Conservation (phyloP, 2,329 filamentous ascomycete genomes). For the Sclerotinia spermophila region DNA sequence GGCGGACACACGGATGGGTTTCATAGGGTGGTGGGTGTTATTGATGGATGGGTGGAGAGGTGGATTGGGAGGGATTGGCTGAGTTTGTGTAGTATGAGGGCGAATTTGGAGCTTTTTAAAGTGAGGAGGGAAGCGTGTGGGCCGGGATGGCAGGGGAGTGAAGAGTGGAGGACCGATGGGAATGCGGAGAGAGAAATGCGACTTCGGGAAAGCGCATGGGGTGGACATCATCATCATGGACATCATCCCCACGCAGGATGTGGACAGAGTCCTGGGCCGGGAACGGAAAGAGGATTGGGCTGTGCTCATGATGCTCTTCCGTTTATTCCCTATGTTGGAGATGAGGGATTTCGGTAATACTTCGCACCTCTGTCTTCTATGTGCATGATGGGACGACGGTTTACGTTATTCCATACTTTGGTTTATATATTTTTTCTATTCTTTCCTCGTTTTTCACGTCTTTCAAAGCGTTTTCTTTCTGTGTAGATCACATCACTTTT, state of each 20-base stretch:
- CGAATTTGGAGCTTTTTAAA: conserved; percentile 54
- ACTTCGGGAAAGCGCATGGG: not conserved
- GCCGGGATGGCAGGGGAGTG: not conserved
- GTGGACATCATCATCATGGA: not conserved
- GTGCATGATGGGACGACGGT: no score
- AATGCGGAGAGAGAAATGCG: not conserved
- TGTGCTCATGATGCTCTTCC: not conserved
- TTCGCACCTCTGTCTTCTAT: not conserved
- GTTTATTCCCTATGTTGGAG: not conserved
- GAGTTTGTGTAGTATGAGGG: conserved; percentile 57
- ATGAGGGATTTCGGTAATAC: not conserved
- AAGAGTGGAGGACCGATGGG: no score
- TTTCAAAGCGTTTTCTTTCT: not conserved
- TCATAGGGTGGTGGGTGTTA: conserved; percentile 53
- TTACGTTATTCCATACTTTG: not conserved
- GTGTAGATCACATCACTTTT: not conserved
- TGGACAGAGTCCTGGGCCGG: conserved; percentile 5
- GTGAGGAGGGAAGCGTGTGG: not conserved
- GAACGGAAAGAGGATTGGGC: not conserved
- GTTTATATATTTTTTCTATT: not conserved
- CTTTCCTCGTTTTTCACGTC: no score
- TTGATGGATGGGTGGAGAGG: conserved; percentile 57
- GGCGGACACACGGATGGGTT: conserved; percentile 62
- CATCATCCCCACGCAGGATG: not conserved
- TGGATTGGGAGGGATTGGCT: conserved; percentile 48